A percentile compares a stretch with the other conserved stretches of the same genome.
Evolutionary conservation across 225 moss, liverwort and hornwort species (phyloP).

Genomic region (Asterella californica): DNA sequence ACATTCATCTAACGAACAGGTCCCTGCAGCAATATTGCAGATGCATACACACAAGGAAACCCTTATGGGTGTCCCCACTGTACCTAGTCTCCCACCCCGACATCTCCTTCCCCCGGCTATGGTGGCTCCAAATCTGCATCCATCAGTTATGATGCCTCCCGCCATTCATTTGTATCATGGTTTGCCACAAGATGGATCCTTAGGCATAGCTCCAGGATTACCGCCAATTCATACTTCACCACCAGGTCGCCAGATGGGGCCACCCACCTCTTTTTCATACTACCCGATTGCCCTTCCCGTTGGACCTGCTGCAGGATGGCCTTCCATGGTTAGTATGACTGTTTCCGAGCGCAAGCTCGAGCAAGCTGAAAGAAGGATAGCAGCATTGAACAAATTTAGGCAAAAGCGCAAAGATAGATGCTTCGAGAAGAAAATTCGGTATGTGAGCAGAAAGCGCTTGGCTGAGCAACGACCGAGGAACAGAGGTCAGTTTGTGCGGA

Average conservation of each 20-base stretch:
- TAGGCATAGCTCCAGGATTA: constrained; percentile 26
- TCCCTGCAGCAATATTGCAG: constrained; percentile 30
- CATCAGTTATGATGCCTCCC: constrained; percentile 25
- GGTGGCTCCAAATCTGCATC: constrained; percentile 35
- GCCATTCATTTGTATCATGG: constrained; percentile 37
- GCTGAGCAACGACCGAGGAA: constrained; percentile 47
- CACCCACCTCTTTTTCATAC: constrained; percentile 31
- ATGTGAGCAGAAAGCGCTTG: constrained; percentile 40
- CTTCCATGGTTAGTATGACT: constrained; percentile 33
- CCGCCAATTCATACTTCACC: constrained; percentile 31
- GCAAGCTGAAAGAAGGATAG: constrained; percentile 40
- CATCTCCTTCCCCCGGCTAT: constrained; percentile 36
- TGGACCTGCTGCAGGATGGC: constrained; percentile 28
- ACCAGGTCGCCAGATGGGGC: constrained; percentile 26
- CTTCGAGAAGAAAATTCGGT: constrained; percentile 50
- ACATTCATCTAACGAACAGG: constrained; percentile 20
- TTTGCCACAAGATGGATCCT: constrained; percentile 25
- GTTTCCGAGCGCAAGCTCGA: constrained; percentile 42
- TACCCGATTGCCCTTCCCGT: constrained; percentile 31
- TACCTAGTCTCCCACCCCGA: constrained; percentile 29
- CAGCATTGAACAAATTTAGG: constrained; percentile 46
- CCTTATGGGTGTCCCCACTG: constrained; percentile 36
- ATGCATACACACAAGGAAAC: constrained; percentile 40
- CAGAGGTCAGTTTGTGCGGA: constrained; percentile 45
- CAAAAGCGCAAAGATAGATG: constrained; percentile 49